A percentile compares a stretch with the other conserved stretches of the same genome.
These are phyloP conservation scores for Auriculariales sp. DNA, from an alignment of 768 basidiomycete species.

Conservation along the genomic window DNA sequence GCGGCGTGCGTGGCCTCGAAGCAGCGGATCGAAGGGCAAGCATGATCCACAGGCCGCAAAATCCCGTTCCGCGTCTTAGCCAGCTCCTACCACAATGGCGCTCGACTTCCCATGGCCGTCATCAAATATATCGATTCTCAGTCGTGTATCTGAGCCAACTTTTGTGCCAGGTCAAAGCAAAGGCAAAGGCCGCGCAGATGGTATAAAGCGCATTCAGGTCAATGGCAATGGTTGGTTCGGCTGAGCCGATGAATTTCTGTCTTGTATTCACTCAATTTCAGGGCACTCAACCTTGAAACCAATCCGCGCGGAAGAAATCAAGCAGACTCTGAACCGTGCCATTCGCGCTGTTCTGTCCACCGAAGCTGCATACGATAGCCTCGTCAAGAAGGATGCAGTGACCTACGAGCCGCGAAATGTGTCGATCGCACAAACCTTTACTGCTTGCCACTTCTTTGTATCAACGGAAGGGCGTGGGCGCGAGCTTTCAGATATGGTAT, in stretches of 20 bases:
- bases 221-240: neutral
- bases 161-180: too few species aligned
- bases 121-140: too few species aligned
- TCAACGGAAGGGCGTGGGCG: slow-evolving; percentile 30
- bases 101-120: too few species aligned
- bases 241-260: neutral
- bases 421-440: neutral
- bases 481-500: slow-evolving; percentile 41
- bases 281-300: neutral
- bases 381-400: too few species aligned
- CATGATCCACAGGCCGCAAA: too few species aligned
- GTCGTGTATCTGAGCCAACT: too few species aligned
- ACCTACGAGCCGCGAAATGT: too few species aligned
- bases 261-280: neutral
- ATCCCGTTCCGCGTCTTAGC: too few species aligned
- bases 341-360: neutral
- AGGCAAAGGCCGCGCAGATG: neutral
- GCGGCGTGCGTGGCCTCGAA: too few species aligned
- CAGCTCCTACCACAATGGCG: too few species aligned
- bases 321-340: neutral
- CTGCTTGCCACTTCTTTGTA: slow-evolving; percentile 4
- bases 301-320: neutral
- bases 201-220: neutral
- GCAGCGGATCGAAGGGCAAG: too few species aligned
- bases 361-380: neutral